These are phyloP conservation scores for Colletotrichum graminicola DNA, from an alignment of 2,329 filamentous ascomycete genomes.

Conservation along the genomic window DNA sequence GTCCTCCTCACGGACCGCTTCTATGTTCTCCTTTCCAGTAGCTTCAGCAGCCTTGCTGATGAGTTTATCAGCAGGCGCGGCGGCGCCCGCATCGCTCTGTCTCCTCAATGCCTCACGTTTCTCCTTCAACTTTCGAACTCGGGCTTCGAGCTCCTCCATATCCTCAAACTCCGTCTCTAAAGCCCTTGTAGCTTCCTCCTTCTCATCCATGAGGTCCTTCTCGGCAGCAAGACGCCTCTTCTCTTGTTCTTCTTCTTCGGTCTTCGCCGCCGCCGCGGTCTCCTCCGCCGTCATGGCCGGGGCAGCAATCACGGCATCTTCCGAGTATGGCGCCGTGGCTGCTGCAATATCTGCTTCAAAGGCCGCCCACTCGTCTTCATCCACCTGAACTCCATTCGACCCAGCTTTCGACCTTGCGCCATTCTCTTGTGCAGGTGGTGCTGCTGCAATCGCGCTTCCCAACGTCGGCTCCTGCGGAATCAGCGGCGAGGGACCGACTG, in stretches of 20 bases:
- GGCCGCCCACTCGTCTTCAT: conserved; percentile 87
- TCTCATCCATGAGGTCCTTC: conserved; percentile 71
- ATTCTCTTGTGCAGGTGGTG: conserved; percentile 34
- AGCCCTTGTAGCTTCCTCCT: conserved; percentile 79
- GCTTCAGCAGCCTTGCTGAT: conserved; percentile 39
- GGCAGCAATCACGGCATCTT: conserved; percentile 74
- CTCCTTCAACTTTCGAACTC: conserved; percentile 76
- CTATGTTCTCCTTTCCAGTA: conserved; percentile 48
- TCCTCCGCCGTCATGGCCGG: conserved; percentile 76
- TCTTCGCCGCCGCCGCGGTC: conserved; percentile 65
- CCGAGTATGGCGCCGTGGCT: conserved; percentile 51
- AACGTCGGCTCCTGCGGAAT: conserved; percentile 47
- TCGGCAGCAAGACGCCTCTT: conserved; percentile 68
- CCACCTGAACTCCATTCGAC: conserved; percentile 51
- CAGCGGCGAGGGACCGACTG: conserved; percentile 53
- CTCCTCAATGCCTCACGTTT: conserved; percentile 75
- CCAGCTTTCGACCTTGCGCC: conserved; percentile 41
- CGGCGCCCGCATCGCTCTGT: conserved; percentile 49
- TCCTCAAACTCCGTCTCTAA: conserved; percentile 85
- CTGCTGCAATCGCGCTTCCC: conserved; percentile 21
- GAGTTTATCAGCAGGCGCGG: conserved; percentile 39
- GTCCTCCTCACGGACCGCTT: conserved; percentile 48
- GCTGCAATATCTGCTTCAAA: conserved; percentile 85
- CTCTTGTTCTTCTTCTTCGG: conserved; percentile 63
- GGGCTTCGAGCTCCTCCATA: conserved; percentile 82